phyloP scores from a whole-genome alignment of 1,284 basidiomycete genomes.

The Thecaphora thlaspeos region DNA sequence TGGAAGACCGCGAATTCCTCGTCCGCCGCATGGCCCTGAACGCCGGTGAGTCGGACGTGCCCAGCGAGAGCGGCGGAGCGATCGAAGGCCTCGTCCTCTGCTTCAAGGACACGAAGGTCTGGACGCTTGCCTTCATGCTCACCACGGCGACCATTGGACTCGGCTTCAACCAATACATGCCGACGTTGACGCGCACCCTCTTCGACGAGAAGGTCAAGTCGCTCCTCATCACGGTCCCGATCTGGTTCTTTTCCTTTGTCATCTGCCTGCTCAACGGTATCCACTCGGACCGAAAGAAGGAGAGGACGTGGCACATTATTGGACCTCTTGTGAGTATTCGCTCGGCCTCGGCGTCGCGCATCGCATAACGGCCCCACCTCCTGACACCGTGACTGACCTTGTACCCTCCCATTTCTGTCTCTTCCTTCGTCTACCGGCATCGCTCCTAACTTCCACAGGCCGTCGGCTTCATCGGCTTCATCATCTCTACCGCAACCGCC shows the following conservation, averaged over 20 bases:
- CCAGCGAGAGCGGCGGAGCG: conserved; percentile 53
- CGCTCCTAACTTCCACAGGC: too few relatives aligned
- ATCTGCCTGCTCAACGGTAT: conserved; percentile 37
- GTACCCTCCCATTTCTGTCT: too few relatives aligned
- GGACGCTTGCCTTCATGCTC: conserved; percentile 38
- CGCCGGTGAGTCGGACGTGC: conserved; percentile 66
- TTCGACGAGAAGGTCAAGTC: conserved; percentile 33
- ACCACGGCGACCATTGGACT: conserved; percentile 19
- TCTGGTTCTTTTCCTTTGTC: conserved; percentile 45
- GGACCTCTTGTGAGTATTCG: conserved; percentile 8
- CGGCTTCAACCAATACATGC: conserved; percentile 54
- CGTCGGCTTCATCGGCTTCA: conserved; percentile 42
- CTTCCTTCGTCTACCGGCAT: too few relatives aligned
- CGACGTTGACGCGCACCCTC: conserved; percentile 42
- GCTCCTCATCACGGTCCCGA: conserved; percentile 37
- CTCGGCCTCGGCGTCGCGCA: too few relatives aligned
- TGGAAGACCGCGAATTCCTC: conserved; percentile 29
- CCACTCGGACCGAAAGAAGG: conserved; percentile 34
- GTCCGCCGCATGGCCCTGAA: conserved; percentile 59
- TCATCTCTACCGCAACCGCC: conserved; percentile 33
- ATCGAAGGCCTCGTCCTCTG: conserved; percentile 33
- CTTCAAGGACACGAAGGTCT: conserved; percentile 35
- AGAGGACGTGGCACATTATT: conserved; percentile 40
- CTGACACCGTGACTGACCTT: background rate
- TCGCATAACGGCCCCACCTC: too few relatives aligned